Conservation (phyloP, 768 basidiomycete species). For the Termitomyces sp. region DNA sequence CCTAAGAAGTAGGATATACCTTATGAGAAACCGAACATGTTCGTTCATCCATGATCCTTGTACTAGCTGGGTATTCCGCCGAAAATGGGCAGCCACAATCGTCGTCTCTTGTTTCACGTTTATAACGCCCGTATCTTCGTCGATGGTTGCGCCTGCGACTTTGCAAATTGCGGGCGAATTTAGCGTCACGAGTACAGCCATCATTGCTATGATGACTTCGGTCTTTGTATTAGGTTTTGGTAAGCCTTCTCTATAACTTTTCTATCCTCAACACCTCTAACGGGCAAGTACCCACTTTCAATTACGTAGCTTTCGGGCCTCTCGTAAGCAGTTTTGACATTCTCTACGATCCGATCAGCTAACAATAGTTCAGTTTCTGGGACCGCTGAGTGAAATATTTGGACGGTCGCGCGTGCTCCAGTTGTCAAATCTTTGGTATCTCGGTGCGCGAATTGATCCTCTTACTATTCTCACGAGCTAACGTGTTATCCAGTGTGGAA, state of each 20-base stretch:
- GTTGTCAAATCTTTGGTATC: slow-evolving; percentile 59
- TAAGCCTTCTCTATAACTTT: slow-evolving; percentile 21
- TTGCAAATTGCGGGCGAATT: slow-evolving; percentile 48
- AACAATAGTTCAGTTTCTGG: slow-evolving; percentile 32
- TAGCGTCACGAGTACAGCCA: slow-evolving; percentile 43
- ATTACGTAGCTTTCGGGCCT: slow-evolving; percentile 50
- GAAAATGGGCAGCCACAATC: slow-evolving; percentile 64
- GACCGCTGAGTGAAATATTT: slow-evolving; percentile 69
- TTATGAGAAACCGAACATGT: neutral
- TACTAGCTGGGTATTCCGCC: slow-evolving; percentile 49
- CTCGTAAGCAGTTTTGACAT: slow-evolving; percentile 26
- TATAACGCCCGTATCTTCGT: slow-evolving; percentile 65
- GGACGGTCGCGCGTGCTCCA: slow-evolving; percentile 64
- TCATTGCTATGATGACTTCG: slow-evolving; percentile 57
- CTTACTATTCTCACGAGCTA: neutral
- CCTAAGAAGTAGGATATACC: slow-evolving; percentile 45
- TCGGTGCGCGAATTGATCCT: slow-evolving; percentile 36
- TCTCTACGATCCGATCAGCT: neutral
- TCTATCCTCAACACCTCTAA: neutral
- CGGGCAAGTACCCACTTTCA: neutral
- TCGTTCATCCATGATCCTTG: neutral
- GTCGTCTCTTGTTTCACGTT: slow-evolving; percentile 68
- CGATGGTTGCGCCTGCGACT: slow-evolving; percentile 70
- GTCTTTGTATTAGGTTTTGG: slow-evolving; percentile 54
- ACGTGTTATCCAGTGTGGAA: slow-evolving; percentile 48